These are phyloP conservation scores for Allium sativum DNA, from an alignment of 106 monocot genomes.

Conservation along the genomic window DNA sequence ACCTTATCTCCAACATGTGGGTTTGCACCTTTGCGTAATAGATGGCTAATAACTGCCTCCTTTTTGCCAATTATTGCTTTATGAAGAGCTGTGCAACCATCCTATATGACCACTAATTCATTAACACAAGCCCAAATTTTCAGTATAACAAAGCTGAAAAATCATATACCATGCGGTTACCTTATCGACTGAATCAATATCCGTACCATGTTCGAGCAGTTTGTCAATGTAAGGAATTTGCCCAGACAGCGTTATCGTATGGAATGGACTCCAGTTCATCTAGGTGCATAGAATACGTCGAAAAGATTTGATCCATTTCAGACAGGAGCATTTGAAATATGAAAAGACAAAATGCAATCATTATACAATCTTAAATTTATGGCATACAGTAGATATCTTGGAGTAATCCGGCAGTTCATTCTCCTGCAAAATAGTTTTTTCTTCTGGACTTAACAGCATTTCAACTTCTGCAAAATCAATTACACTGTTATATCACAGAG, in stretches of 20 bases:
- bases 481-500: not conserved
- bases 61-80: conserved; percentile 88
- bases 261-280: conserved; percentile 73
- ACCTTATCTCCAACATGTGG: conserved; percentile 77
- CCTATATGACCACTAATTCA: conserved; percentile 43
- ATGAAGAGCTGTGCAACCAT: conserved; percentile 85
- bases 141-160: conserved; percentile 3
- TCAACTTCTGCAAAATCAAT: conserved; percentile 41
- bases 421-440: conserved; percentile 54
- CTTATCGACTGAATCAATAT: conserved; percentile 76
- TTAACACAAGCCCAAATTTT: conserved; percentile 21
- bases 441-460: conserved; percentile 52
- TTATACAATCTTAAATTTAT: not conserved
- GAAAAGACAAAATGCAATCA: not conserved
- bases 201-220: conserved; percentile 51
- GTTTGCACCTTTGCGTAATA: conserved; percentile 84
- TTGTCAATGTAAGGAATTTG: conserved; percentile 87
- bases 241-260: conserved; percentile 46
- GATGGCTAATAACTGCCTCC: conserved; percentile 89
- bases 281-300: conserved; percentile 16
- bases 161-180: conserved; percentile 5
- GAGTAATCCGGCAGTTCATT: conserved; percentile 41
- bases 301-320: not conserved
- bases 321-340: not conserved
- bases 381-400: conserved; percentile 74